Evolutionary conservation across 176 grass and related monocot genomes (phyloP), one percentile per base, ranked within the genome.

Genomic region (Bromus sterilis): DNA sequence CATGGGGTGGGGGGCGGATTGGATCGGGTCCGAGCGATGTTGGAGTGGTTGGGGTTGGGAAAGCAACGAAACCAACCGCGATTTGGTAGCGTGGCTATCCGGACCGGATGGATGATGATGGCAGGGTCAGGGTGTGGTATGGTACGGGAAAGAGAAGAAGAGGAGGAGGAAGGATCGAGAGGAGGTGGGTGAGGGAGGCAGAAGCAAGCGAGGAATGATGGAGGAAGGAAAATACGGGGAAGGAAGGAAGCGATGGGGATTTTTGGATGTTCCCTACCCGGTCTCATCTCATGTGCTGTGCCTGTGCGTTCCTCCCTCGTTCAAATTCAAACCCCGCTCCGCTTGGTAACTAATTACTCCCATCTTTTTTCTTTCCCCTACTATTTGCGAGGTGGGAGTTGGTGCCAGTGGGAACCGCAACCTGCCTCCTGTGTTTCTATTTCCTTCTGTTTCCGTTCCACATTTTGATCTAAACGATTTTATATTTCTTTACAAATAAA

Each of bases 1-100:
- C 42, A 41, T 10, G 65, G 68, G 36, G n/a, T n/a, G n/a, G n/a
- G n/a, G n/a, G 64, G 9, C 43, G 61, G 34, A 31, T 25, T 32
- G 46, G 75, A 36, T 69, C 25, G 39, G 61, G 9, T 56, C 6
- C 14, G 74, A 7, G 44, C 32, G 46, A 18, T 43, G 62, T 3
- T 7, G 78, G 87, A 72, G 87, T 85, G 71, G 82, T 82, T 89
- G 87, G 64, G 64, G 62, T 0, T 25, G 12, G 40, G n/a, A n/a
- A n/a, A n/a, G n/a, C n/a, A n/a, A n/a, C n/a, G 37, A 83, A 78
- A 79, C 15, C 4, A 80, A 41, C 75, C 63, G 77, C 9, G 82
- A 85, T 77, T 77, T 85, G 87, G 71, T 21, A 7, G 69, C 61
- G 69, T 71, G 63, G 72, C 74, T 37, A 75, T 58, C 64, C 4